Evolutionary conservation across 805 yeast genomes (phyloP), one percentile per base, ranked within the genome.

Genomic region (Candida montana): DNA sequence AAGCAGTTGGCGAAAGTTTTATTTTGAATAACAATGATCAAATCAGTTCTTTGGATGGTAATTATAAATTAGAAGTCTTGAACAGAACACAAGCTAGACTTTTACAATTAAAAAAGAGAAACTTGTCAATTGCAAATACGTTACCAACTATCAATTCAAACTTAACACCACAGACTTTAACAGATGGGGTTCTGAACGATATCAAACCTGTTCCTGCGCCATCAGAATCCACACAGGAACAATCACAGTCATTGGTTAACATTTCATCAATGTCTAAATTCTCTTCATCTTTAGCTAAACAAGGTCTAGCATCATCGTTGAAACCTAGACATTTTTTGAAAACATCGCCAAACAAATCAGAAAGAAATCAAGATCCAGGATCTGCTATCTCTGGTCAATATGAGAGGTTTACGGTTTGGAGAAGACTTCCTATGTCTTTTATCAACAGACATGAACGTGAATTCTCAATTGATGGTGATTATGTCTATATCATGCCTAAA

Each of bases 401-500:
- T 56, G 82, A 82, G 56, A 84, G 84, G 53, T 91, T 89, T 75
- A 81, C 77, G 15, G 95, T 91, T 0, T 86, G 88, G 85, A 72
- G 97, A 54, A 77, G 93, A 45, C 91, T 90, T 53, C 90, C 89
- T 18, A 76, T 83, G 79, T 81, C 95, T 0, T 80, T 91, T 49
- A 77, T 84, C 44, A 79, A 79, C 43, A 73, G 89, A 40, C 86
- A 86, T 46, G 95, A 89, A 52, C 77, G 93, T 52, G 77, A 89
- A 1, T 68, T 91, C 26, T 89, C 93, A 1, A 77, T 91, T 30
- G 98, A 91, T 61, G 98, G 97, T n/a, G 95, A 88, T 53, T 89
- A 88, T 54, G 77, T 91, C 12, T 91, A 90, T 54, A 75, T 91
- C 37, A 77, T 87, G 53, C 96, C 97, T 0, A 81, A 89, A 7